Evolutionary conservation across 2,329 filamentous ascomycete species (phyloP), one percentile per base, ranked within the genome.

Genomic region (Exophiala mesophila): DNA sequence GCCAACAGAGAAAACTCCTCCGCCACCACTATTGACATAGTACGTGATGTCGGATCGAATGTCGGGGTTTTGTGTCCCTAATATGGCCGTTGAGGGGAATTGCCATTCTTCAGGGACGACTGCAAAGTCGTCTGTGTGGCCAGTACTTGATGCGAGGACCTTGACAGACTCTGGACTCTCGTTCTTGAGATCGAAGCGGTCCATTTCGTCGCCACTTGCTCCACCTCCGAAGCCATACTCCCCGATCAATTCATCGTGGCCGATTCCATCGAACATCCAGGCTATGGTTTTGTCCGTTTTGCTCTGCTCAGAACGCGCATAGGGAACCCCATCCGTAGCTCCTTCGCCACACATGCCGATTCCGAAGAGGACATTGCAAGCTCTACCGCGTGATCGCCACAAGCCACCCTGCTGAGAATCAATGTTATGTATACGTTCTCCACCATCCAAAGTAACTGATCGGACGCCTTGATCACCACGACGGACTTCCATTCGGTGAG

Each of bases 401-500:
- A 64, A 50, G 13, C 60, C 61, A 12, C 61, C 59, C n/a, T 48
- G 57, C n/a, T 52, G 45, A 5, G 60, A 60, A 23, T 49, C 58
- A 3, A 62, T 52, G 24, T 51, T 45, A 21, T 59, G 55, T 15
- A 57, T 49, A 5, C 55, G 47, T 33, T 63, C 54, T 12, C 60
- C 60, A 8, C 55, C 45, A 3, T 59, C 56, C 17, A 60, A 47
- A 5, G 52, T 41, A 21, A 56, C 50, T 1, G 57, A 54, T 3
- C 61, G 55, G 29, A 56, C 58, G 2, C 59, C 60, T 6, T 12
- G 17, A 5, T 31, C 29, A 7, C 55, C 60, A 8, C 57, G 53
- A 8, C 61, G 60, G 24, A 64, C 59, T 45, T 65, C 62, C 13
- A 63, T 50, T 15, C 62, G 60, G 44, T 62, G 59, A n/a, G 59